phyloP scores from a whole-genome alignment of 352 stramenopile genomes.

The Phytophthora cryptogea region DNA sequence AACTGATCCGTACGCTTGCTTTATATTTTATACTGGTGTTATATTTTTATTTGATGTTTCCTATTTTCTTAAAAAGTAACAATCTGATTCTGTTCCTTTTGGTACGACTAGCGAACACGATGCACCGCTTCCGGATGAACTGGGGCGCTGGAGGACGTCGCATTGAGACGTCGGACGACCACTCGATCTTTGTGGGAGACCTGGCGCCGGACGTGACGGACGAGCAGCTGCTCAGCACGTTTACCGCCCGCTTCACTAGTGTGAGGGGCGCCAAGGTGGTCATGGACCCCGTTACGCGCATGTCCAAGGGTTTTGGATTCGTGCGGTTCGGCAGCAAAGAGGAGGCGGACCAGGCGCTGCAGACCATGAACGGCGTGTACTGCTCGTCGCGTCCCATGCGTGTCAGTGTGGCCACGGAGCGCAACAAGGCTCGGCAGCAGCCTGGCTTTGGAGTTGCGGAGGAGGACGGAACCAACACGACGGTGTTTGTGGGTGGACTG shows the following conservation, averaged over 20 bases:
- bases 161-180: constrained; percentile 84
- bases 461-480: constrained; percentile 85
- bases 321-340: constrained; percentile 90
- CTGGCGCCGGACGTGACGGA: constrained; percentile 90
- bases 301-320: constrained; percentile 93
- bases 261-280: constrained; percentile 91
- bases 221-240: constrained; percentile 84
- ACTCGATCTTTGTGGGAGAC: constrained; percentile 93
- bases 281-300: constrained; percentile 87
- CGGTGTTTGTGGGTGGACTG: constrained; percentile 91
- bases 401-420: constrained; percentile 89
- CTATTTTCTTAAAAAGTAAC: constrained; percentile 1
- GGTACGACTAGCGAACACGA: constrained; percentile 71
- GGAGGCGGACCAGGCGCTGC: constrained; percentile 86
- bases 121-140: constrained; percentile 92
- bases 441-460: constrained; percentile 35
- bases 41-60: background rate
- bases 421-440: constrained; percentile 53
- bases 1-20: constrained; percentile 77
- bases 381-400: constrained; percentile 89
- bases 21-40: background rate
- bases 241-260: constrained; percentile 77
- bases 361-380: constrained; percentile 91
- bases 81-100: constrained; percentile 17
- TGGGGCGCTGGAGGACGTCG: constrained; percentile 88